Evolutionary conservation across 2,329 filamentous ascomycete species (phyloP).

Genomic region (Xylaria sp.): DNA sequence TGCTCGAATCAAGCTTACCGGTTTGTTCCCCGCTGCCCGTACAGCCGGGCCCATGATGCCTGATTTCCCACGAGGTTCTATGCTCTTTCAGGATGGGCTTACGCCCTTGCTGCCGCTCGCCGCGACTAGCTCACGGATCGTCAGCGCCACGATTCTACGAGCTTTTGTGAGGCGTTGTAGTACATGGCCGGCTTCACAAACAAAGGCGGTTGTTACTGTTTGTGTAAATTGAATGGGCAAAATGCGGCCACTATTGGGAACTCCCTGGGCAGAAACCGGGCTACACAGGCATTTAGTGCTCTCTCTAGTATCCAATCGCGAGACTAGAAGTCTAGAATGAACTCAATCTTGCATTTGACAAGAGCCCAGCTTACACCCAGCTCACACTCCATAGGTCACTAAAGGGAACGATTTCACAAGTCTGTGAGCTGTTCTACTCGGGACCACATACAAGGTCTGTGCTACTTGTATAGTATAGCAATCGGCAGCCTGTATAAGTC

Average conservation of each 20-base stretch:
- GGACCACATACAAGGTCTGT: too few species aligned
- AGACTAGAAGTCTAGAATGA: neutral
- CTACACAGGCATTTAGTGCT: neutral
- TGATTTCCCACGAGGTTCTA: neutral
- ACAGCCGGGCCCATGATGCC: neutral
- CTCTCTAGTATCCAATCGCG: neutral
- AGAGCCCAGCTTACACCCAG: neutral
- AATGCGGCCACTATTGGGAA: neutral
- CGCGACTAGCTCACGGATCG: neutral
- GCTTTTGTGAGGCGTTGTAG: neutral
- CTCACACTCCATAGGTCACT: neutral
- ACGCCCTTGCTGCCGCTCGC: neutral
- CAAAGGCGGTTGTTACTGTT: neutral
- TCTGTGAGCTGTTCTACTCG: neutral
- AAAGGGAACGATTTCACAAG: neutral
- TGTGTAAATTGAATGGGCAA: neutral
- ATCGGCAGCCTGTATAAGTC: neutral
- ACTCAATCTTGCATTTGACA: neutral
- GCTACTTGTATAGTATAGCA: neutral
- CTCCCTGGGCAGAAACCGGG: neutral
- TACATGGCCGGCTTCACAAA: neutral
- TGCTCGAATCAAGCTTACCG: neutral
- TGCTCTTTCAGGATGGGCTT: neutral
- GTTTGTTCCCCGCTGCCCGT: neutral
- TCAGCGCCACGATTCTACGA: neutral